Evolutionary conservation across 2,329 filamentous ascomycete genomes (phyloP).

Genomic region (Scedosporium aurantiacum): DNA sequence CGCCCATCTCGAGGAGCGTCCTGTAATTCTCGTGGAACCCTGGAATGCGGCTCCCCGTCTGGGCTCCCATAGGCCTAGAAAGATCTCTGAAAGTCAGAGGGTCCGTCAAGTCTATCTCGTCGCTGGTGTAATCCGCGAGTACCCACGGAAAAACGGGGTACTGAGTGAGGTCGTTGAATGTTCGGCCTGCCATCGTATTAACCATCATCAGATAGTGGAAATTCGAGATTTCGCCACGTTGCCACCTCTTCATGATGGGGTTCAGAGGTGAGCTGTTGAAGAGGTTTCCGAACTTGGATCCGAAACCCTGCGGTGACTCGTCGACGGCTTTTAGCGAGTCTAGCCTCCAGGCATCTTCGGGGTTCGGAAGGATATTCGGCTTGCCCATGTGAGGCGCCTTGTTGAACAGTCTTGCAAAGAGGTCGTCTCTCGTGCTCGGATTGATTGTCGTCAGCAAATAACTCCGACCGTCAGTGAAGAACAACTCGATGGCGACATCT

Average conservation of each 20-base stretch:
- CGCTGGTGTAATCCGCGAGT: constrained; percentile 87
- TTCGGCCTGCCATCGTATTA: constrained; percentile 92
- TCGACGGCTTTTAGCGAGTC: constrained; percentile 66
- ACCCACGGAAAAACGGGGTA: constrained; percentile 99
- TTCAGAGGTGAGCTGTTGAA: constrained; percentile 77
- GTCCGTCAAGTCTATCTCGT: constrained; percentile 78
- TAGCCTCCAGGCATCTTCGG: constrained; percentile 84
- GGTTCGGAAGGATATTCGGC: constrained; percentile 56
- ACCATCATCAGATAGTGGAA: constrained; percentile 98
- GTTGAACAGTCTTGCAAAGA: constrained; percentile 63
- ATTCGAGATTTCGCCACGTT: constrained; percentile 90
- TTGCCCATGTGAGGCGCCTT: constrained; percentile 74
- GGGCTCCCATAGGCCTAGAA: constrained; percentile 92
- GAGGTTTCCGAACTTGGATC: constrained; percentile 82
- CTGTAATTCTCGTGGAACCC: constrained; percentile 79
- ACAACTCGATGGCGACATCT: constrained; percentile 92
- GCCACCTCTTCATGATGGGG: constrained; percentile 79
- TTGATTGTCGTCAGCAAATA: constrained; percentile 83
- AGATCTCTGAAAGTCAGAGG: constrained; percentile 81
- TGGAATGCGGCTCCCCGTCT: constrained; percentile 62
- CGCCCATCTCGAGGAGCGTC: constrained; percentile 82
- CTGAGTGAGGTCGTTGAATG: constrained; percentile 95
- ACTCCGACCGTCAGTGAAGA: constrained; percentile 93
- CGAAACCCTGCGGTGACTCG: constrained; percentile 52
- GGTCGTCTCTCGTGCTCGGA: constrained; percentile 60